A percentile compares a stretch with the other conserved stretches of the same genome.
Conservation (phyloP, 2,329 filamentous ascomycete species). For the Daldinia sp. region DNA sequence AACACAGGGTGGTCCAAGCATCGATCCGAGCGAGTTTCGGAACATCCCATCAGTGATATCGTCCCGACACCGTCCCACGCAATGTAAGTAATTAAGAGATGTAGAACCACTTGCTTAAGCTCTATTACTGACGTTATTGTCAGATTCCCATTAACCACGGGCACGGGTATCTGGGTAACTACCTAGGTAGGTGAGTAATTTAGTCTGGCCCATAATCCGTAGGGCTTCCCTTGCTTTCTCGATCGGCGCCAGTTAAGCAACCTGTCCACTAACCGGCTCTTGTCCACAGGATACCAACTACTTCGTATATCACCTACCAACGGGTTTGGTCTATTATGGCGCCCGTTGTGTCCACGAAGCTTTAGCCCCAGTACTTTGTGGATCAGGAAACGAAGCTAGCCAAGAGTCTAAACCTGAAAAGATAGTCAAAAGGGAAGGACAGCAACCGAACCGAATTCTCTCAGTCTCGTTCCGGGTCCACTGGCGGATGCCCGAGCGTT, state of each 20-base stretch:
- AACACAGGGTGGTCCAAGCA: constrained; percentile 10
- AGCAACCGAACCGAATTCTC: constrained; percentile 18
- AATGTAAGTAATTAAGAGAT: constrained; percentile 15
- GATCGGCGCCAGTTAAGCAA: constrained; percentile 19
- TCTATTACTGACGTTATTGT: not conserved
- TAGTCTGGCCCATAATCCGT: constrained; percentile 14
- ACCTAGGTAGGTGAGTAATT: not conserved
- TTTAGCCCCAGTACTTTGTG: constrained; percentile 30
- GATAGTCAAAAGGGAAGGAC: constrained; percentile 9
- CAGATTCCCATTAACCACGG: constrained; percentile 2
- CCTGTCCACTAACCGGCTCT: constrained; percentile 3
- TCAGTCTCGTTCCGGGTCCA: constrained; percentile 11
- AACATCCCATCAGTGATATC: constrained; percentile 19
- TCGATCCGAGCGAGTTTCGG: constrained; percentile 32
- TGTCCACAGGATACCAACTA: not conserved
- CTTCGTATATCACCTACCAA: constrained; percentile 20
- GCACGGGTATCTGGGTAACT: not conserved
- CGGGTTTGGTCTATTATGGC: constrained; percentile 12
- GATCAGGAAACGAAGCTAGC: constrained; percentile 14
- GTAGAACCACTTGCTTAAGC: not conserved
- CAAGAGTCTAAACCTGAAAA: not conserved
- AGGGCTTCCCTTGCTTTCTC: constrained; percentile 21
- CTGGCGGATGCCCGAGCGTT: constrained; percentile 27
- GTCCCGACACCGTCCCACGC: constrained; percentile 12
- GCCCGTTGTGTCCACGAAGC: constrained; percentile 17